Base-by-base conservation (phyloP, 495 filamentous ascomycete genomes). In the Rhypophila decipiens region DNA sequence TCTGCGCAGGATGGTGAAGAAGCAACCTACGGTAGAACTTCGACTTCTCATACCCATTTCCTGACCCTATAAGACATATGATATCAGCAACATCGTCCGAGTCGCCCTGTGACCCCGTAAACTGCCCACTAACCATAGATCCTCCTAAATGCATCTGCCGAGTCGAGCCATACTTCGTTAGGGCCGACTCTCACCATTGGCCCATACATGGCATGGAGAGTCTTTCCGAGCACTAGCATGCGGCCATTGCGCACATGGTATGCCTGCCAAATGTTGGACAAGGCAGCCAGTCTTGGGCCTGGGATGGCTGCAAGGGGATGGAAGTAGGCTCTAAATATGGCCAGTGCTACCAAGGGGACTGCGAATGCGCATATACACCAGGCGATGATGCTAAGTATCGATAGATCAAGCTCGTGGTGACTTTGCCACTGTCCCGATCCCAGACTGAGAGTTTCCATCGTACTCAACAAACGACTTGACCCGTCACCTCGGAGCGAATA, bases 111-210 rank as follows among this genome's bases (percentile, higher is more conserved):
- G n/a, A n/a, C n/a, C n/a, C n/a, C n/a, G n/a, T n/a, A n/a, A n/a
- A 35, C 3, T 17, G n/a, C 7, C 2, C 11, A 2, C 60, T 5
- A 21, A 69, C 67, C 39, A 50, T 80, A 80, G 1, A 79, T 68
- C 0, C 33, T 44, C 11, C 50, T 51, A 38, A 76, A 72, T 0
- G 58, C 71, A 13, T 61, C 64, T 0, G 41, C 51, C 29, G 72
- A 71, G 27, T 70, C 58, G 8, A 82, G 67, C 42, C 73, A 80
- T 9, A 84, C 60, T 23, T 68, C 66, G 27, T 75, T 70, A 1
- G 80, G 79, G 0, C 79, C 80, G 10, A 83, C 59, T 1, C 79
- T 71, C 21, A 85, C 80, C 1, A 75, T 56, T 1, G 65, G 60
- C 0, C 80, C 82, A 55, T 82, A 78, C 19, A 58, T 58, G 15